phyloP scores from a whole-genome alignment of 345 rosid genomes.

The Sisymbrium irio region DNA sequence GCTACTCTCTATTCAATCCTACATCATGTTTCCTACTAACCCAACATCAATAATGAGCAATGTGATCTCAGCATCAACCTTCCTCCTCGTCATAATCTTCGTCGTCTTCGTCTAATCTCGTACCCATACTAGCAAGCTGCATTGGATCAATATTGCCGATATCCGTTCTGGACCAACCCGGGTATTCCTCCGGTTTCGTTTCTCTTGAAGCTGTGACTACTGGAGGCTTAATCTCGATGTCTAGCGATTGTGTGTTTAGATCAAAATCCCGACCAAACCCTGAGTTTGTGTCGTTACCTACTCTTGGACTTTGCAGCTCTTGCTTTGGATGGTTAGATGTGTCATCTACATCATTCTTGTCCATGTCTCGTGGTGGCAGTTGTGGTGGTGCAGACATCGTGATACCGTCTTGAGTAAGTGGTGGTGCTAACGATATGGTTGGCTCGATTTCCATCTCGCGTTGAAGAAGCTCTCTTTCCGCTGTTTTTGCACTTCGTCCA shows the following conservation, averaged over 20 bases:
- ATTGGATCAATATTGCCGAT: constrained; percentile 82
- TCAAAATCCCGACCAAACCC: constrained; percentile 30
- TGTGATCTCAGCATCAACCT: constrained; percentile 34
- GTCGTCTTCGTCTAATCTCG: constrained; percentile 76
- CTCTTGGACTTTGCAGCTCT: constrained; percentile 37
- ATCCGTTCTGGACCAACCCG: constrained; percentile 86
- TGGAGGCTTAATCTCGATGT: constrained; percentile 48
- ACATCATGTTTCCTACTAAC: constrained; percentile 14
- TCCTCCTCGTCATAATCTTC: constrained; percentile 93
- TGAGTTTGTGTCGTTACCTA: constrained; percentile 34
- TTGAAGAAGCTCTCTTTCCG: constrained; percentile 61
- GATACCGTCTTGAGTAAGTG: constrained; percentile 1
- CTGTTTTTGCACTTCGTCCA: constrained; percentile 62
- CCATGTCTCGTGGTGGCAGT: constrained; percentile 4
- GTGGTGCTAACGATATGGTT: constrained; percentile 29
- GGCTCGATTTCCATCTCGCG: constrained; percentile 60
- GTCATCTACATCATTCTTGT: constrained; percentile 16
- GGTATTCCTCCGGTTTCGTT: constrained; percentile 48
- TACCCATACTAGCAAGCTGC: constrained; percentile 66
- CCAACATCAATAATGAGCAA: constrained; percentile 2
- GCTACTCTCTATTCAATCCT: constrained; percentile 23
- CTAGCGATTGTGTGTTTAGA: constrained; percentile 52
- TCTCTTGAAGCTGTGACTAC: constrained; percentile 28
- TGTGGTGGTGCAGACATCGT: constrained; percentile 6
- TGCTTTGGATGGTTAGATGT: constrained; percentile 32